phyloP scores from a whole-genome alignment of 495 filamentous ascomycete genomes.

The Daldinia bambusicola region DNA sequence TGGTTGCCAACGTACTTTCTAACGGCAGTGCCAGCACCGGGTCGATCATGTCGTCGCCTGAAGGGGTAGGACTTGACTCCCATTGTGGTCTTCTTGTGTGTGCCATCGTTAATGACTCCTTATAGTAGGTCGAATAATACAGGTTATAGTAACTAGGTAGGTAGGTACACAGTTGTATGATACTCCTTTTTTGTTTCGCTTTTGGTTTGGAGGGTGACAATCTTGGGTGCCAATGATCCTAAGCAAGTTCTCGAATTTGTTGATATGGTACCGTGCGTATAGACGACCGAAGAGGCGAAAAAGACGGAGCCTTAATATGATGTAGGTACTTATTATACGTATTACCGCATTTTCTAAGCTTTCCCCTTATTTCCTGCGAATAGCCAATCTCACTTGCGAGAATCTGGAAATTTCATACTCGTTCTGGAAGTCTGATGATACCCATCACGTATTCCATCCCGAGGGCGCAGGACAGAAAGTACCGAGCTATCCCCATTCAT shows the following conservation, averaged over 20 bases:
- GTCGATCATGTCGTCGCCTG: conserved; percentile 25
- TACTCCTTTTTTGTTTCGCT: conserved; percentile 7
- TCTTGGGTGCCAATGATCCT: conserved; percentile 19
- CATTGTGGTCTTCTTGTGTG: conserved; percentile 15
- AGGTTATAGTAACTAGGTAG: not conserved
- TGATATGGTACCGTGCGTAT: conserved; percentile 11
- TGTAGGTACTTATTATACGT: conserved; percentile 38
- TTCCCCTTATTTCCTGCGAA: conserved; percentile 12
- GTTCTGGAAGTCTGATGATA: conserved; percentile 28
- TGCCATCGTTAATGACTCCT: conserved; percentile 13
- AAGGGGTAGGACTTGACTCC: conserved; percentile 22
- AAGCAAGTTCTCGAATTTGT: conserved; percentile 12
- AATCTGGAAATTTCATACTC: conserved; percentile 5
- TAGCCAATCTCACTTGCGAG: conserved; percentile 27
- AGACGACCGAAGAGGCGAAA: not conserved
- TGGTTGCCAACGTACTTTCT: not conserved
- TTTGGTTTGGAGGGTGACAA: conserved; percentile 24
- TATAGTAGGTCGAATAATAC: conserved; percentile 3
- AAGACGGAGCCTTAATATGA: conserved; percentile 17
- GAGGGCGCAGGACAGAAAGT: conserved; percentile 18
- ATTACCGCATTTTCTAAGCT: conserved; percentile 26
- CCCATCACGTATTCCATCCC: conserved; percentile 20
- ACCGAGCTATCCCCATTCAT: conserved; percentile 29
- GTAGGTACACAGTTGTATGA: conserved; percentile 6
- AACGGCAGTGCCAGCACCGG: conserved; percentile 14